phyloP scores from a whole-genome alignment of 2,329 filamentous ascomycete species.

The Venturia pyrina region DNA sequence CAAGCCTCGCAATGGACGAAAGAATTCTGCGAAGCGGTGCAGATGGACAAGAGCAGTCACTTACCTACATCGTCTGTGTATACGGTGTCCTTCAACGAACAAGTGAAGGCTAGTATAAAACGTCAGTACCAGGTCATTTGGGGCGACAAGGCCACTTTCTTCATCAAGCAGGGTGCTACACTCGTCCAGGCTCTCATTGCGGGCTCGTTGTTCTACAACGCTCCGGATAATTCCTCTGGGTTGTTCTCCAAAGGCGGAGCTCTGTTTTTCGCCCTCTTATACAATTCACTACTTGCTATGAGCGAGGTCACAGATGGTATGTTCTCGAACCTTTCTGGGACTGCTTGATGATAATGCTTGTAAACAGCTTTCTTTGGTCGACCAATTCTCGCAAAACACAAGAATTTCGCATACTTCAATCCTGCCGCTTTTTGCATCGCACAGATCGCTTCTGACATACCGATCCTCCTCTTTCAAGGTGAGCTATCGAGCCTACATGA shows the following conservation, averaged over 20 bases:
- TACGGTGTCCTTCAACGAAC: conserved; percentile 28
- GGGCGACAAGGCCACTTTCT: conserved; percentile 41
- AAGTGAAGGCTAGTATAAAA: conserved; percentile 30
- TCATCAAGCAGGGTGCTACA: conserved; percentile 41
- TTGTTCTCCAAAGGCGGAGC: conserved; percentile 51
- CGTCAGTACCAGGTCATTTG: conserved; percentile 41
- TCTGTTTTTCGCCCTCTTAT: conserved; percentile 52
- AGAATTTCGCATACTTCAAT: conserved; percentile 58
- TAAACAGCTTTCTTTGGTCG: conserved; percentile 43
- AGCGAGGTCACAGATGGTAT: conserved; percentile 46
- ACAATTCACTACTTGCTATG: conserved; percentile 52
- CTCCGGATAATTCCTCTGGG: conserved; percentile 42
- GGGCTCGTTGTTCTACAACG: conserved; percentile 42
- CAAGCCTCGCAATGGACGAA: conserved; percentile 18
- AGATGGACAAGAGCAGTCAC: not conserved
- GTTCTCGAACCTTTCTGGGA: not conserved
- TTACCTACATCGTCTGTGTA: conserved; percentile 15
- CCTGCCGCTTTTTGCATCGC: conserved; percentile 43
- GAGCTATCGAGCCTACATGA: conserved; percentile 45
- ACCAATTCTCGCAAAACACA: conserved; percentile 57
- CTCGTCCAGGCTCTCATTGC: conserved; percentile 31
- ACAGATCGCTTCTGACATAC: conserved; percentile 29
- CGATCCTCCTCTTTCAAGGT: conserved; percentile 31
- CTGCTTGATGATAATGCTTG: not conserved
- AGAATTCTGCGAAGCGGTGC: conserved; percentile 21